Percentiles rank a stretch among this genome's conserved stretches.
Conservation (phyloP, 768 basidiomycete species). For the Guyanaporus albipodus region DNA sequence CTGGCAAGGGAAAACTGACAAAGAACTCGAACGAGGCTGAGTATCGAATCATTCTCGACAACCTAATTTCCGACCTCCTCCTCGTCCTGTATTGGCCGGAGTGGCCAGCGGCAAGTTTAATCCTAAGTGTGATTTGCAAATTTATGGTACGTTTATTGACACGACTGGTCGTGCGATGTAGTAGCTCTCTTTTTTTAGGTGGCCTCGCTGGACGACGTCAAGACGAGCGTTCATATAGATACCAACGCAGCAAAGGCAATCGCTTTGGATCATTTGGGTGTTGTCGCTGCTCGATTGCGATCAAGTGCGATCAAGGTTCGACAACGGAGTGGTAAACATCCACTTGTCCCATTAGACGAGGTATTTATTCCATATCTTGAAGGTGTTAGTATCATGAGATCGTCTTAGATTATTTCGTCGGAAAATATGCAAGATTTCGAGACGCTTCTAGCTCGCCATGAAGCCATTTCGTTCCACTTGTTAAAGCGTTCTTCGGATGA, state of each 20-base stretch:
- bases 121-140: constrained; percentile 76
- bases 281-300: constrained; percentile 83
- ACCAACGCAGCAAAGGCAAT: constrained; percentile 83
- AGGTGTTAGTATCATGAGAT: not conserved
- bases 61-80: constrained; percentile 82
- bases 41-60: constrained; percentile 90
- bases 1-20: constrained; percentile 82
- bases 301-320: constrained; percentile 44
- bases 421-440: constrained; percentile 51
- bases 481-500: constrained; percentile 71
- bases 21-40: constrained; percentile 94
- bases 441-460: constrained; percentile 56
- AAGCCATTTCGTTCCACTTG: constrained; percentile 63
- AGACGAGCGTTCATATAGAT: constrained; percentile 60
- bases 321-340: constrained; percentile 32
- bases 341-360: constrained; percentile 65
- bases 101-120: constrained; percentile 89
- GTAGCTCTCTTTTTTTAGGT: constrained; percentile 45
- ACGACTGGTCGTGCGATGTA: not conserved
- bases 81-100: constrained; percentile 92
- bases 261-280: constrained; percentile 89
- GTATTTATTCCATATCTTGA: constrained; percentile 33
- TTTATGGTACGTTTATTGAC: constrained; percentile 62
- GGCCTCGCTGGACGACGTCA: constrained; percentile 77
- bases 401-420: constrained; percentile 49